Percentiles rank a stretch among this genome's conserved stretches.
Conservation (phyloP, 306 rosid species). For the Prunus davidiana region DNA sequence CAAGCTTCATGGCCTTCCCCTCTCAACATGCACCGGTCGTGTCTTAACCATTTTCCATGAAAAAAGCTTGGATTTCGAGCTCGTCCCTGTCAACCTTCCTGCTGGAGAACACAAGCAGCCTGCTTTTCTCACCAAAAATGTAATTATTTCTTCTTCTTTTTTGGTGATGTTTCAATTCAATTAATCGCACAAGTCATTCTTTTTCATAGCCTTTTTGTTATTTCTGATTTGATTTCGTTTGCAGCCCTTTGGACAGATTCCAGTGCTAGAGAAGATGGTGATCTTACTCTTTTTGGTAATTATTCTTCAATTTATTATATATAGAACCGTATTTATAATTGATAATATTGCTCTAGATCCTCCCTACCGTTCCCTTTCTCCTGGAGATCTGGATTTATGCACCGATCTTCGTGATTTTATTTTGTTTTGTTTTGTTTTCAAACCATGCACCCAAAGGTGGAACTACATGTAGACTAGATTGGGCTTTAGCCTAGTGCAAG, state of each 20-base stretch:
- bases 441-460: no score
- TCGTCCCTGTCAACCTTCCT: constrained; percentile 58
- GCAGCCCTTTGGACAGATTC: constrained; percentile 78
- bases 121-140: constrained; percentile 64
- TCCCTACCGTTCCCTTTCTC: no score
- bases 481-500: no score
- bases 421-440: no score
- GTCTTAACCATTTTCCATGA: constrained; percentile 59
- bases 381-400: no score
- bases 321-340: no score
- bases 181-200: no score
- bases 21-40: constrained; percentile 57
- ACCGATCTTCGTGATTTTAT: no score
- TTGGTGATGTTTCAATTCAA: no score
- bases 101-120: constrained; percentile 56
- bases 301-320: neutral
- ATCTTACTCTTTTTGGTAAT: constrained; percentile 72
- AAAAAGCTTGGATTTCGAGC: constrained; percentile 57
- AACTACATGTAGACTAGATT: no score
- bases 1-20: constrained; percentile 55
- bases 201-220: no score
- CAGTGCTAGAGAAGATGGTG: constrained; percentile 68
- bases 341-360: no score
- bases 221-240: neutral
- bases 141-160: neutral